A percentile compares a stretch with the other conserved stretches of the same genome.
These are phyloP conservation scores for Phytopythium delawarense DNA, from an alignment of 352 stramenopile species.

Conservation along the genomic window DNA sequence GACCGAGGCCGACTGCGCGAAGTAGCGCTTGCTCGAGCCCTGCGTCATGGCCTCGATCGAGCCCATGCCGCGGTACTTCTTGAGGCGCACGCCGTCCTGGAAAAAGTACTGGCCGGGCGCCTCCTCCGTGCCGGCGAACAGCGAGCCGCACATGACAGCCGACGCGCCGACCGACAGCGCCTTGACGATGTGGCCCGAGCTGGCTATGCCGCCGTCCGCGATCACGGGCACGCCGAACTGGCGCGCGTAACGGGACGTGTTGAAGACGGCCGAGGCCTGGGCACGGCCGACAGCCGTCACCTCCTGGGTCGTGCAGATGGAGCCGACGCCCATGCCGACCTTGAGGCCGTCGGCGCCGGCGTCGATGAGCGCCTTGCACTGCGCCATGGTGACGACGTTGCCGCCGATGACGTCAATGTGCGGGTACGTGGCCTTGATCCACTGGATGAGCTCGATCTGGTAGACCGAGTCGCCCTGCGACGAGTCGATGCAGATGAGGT, in stretches of 20 bases:
- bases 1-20: conserved; percentile 87
- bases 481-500: conserved; percentile 99
- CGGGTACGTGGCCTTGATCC: conserved; percentile 96
- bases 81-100: conserved; percentile 99
- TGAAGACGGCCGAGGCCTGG: conserved; percentile 98
- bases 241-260: conserved; percentile 94
- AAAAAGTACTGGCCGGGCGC: conserved; percentile 99
- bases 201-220: conserved; percentile 98
- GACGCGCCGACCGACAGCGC: conserved; percentile 96
- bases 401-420: conserved; percentile 98
- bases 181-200: conserved; percentile 98
- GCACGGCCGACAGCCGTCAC: conserved; percentile 97
- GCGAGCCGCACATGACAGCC: conserved; percentile 99
- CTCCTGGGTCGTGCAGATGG: conserved; percentile 99
- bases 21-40: conserved; percentile 97
- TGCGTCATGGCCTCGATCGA: conserved; percentile 99
- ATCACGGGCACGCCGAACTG: conserved; percentile 98
- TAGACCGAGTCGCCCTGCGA: conserved; percentile 98
- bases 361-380: conserved; percentile 98
- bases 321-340: conserved; percentile 99
- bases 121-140: conserved; percentile 99
- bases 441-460: conserved; percentile 88
- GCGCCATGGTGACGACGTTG: conserved; percentile 98
- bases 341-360: conserved; percentile 98
- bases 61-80: conserved; percentile 97